Conservation (phyloP, 257 asterid genomes). For the Nicotiana sylvestris region DNA sequence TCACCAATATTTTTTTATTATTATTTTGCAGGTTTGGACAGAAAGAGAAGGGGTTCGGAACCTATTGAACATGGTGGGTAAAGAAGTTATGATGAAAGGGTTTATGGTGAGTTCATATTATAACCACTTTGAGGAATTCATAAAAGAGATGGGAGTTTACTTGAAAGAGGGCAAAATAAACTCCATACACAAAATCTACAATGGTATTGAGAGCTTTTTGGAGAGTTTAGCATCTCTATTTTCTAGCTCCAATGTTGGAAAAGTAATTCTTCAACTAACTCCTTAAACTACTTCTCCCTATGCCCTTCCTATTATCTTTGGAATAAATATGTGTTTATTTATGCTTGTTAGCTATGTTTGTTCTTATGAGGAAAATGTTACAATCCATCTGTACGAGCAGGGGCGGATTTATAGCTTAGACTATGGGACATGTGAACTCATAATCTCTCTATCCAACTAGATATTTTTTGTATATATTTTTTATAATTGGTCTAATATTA, state of each 20-base stretch:
- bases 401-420: no score
- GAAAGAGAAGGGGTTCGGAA: not conserved
- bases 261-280: not conserved
- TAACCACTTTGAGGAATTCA: not conserved
- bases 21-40: not conserved
- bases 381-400: not conserved
- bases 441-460: no score
- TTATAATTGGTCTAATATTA: no score
- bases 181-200: not conserved
- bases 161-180: not conserved
- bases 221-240: not conserved
- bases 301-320: not conserved
- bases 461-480: no score
- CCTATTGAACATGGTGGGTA: not conserved
- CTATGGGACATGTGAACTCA: no score
- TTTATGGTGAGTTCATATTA: not conserved
- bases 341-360: not conserved
- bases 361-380: no score
- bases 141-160: constrained; percentile 1
- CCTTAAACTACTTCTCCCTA: not conserved
- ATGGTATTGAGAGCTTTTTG: not conserved
- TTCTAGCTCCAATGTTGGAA: not conserved
- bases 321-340: not conserved
- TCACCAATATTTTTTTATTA: no score
- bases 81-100: constrained; percentile 1